Base-by-base conservation (phyloP, 768 basidiomycete genomes). In the Pholiota microspora region DNA sequence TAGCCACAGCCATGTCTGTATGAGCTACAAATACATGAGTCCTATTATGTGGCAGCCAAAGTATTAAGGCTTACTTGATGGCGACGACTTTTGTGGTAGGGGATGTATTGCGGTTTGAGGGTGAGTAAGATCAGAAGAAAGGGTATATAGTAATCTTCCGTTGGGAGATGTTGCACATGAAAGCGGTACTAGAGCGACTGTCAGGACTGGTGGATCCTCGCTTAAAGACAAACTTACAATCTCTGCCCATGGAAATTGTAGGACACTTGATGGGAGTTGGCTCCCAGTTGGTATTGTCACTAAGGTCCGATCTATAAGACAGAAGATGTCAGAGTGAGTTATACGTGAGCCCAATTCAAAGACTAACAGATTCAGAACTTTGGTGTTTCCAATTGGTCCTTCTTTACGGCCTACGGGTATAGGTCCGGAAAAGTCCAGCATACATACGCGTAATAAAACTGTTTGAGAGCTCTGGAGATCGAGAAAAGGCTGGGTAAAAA, bases 121-220 rank as follows among this genome's bases (percentile, higher is more conserved):
- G 10, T 72, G 62, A 58, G 69, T 73, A 25, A 72, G 58, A 31
- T 80, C 73, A 1, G 78, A 75, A 4, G 85, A 77, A 3, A 79
- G 58, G 7, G 79, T 76, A 60, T 82, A 86, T 7, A 89, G 56
- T 35, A 89, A 71, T 9, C 72, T 67, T 47, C 75, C 69, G 60
- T 86, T 89, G 28, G 80, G 88, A 4, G 90, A 92, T 2, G 77
- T 51, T 0, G 69, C 68, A 13, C 79, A 77, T 55, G 74, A 77
- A 24, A 84, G 64, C 3, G 88, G 85, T 53, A 87, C 89, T 92
- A 57, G 13, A 46, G 2, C 4, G 53, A 55, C 35, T 51, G 12
- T 61, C 35, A 60, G 53, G 46, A 21, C 6, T 18, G 23, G 46
- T 50, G 24, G 23, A 4, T 35, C 4, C 9, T 7, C 31, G 35